A percentile compares a stretch with the other conserved stretches of the same genome.
Conservation (phyloP, 257 asterid species). For the Solanum pimpinellifolium region DNA sequence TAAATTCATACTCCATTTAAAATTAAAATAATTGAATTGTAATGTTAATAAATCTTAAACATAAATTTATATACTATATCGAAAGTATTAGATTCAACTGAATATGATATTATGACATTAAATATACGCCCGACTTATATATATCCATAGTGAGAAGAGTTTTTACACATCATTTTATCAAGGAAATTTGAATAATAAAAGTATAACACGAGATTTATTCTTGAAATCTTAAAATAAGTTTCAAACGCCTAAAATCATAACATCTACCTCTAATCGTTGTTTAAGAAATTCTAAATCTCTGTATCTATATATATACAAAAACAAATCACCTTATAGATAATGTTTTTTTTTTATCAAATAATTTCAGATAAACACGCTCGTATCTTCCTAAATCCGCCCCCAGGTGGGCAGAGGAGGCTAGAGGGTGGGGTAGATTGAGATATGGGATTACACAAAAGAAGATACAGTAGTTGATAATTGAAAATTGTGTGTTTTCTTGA, state of each 20-base stretch:
- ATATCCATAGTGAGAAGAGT: background rate
- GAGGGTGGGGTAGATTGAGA: background rate
- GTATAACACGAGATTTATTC: too few relatives aligned
- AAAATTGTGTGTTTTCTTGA: conserved; percentile 10
- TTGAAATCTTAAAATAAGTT: too few relatives aligned
- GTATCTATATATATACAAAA: too few relatives aligned
- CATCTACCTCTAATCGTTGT: too few relatives aligned
- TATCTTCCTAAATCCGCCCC: background rate
- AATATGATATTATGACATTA: background rate
- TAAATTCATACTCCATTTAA: too few relatives aligned
- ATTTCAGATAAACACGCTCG: background rate
- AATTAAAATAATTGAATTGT: too few relatives aligned
- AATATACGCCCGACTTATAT: background rate
- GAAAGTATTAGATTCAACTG: background rate
- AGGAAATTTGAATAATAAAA: too few relatives aligned
- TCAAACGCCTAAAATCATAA: too few relatives aligned
- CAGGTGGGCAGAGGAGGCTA: background rate
- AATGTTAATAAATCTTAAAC: background rate
- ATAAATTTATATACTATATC: background rate
- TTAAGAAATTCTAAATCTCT: too few relatives aligned
- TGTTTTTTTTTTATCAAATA: fast-evolving
- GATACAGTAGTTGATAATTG: conserved; percentile 18
- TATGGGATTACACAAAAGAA: background rate
- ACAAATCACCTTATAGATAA: too few relatives aligned
- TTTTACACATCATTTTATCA: background rate